Evolutionary conservation across 2,329 filamentous ascomycete genomes (phyloP).

Genomic region (Dissoconium aciculare): DNA sequence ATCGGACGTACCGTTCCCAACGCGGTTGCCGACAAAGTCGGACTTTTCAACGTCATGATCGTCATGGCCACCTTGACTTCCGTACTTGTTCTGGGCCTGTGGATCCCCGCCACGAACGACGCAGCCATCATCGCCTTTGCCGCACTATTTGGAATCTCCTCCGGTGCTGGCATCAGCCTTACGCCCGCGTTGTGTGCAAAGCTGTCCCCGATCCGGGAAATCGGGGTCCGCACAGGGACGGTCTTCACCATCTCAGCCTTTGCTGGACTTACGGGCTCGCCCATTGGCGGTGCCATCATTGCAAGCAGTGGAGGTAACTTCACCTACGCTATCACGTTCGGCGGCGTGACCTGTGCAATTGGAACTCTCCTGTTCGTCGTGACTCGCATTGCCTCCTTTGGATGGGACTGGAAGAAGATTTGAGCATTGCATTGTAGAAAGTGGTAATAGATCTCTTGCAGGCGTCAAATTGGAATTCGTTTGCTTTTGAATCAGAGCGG

Average conservation of each 20-base stretch:
- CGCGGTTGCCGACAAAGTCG: slow-evolving; percentile 39
- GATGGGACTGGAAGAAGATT: too few relatives aligned
- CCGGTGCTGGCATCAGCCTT: slow-evolving; percentile 50
- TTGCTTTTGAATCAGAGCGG: too few relatives aligned
- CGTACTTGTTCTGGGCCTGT: slow-evolving; percentile 38
- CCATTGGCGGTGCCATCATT: slow-evolving; percentile 35
- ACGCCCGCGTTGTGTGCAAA: slow-evolving; percentile 51
- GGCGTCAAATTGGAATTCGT: too few relatives aligned
- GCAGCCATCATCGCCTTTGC: slow-evolving; percentile 49
- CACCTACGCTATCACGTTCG: too few relatives aligned
- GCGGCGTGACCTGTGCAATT: too few relatives aligned
- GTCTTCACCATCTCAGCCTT: slow-evolving; percentile 48
- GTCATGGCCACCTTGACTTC: slow-evolving; percentile 33
- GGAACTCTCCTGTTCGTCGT: too few relatives aligned
- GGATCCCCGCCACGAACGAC: slow-evolving; percentile 39
- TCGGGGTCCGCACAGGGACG: slow-evolving; percentile 52
- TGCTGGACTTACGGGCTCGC: slow-evolving; percentile 45
- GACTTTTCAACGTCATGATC: slow-evolving; percentile 40
- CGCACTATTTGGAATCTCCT: slow-evolving; percentile 52
- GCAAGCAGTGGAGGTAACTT: too few relatives aligned
- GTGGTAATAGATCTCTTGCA: too few relatives aligned
- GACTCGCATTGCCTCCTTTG: too few relatives aligned
- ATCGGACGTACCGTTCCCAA: slow-evolving; percentile 43
- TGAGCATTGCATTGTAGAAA: too few relatives aligned
- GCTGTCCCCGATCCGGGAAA: slow-evolving; percentile 53